These are phyloP conservation scores for Camellia granthamiana DNA, from an alignment of 148 eudicot genomes.

Conservation along the genomic window DNA sequence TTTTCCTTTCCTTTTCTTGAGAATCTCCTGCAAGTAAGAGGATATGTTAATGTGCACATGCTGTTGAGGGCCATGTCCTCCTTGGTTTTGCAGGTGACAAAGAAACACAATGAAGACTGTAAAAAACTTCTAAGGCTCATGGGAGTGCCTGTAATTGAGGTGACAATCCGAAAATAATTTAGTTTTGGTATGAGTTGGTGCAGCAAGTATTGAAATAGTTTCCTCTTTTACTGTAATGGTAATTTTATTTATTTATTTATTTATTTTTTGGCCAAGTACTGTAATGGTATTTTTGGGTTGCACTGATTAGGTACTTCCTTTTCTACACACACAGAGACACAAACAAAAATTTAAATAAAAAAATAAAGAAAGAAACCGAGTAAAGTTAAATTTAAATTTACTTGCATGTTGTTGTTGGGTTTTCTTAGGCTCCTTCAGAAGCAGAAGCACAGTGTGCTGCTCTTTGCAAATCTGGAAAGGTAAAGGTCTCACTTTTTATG, in stretches of 20 bases:
- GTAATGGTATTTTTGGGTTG: not conserved
- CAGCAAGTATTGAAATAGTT: not conserved
- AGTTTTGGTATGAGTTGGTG: not conserved
- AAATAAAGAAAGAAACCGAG: too few species aligned
- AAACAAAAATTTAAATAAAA: too few species aligned
- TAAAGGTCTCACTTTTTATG: conserved; percentile 20
- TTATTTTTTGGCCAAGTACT: not conserved
- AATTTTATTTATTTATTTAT: not conserved
- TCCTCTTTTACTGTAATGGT: not conserved
- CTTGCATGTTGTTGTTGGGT: not conserved
- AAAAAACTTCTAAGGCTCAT: conserved; percentile 80
- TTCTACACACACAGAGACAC: not conserved
- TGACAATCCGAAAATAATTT: conserved; percentile 17
- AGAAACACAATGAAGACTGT: conserved; percentile 94
- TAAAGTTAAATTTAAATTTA: not conserved
- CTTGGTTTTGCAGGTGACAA: conserved; percentile 60
- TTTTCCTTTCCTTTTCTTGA: too few species aligned
- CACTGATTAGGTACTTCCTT: not conserved
- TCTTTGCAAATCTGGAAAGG: conserved; percentile 93
- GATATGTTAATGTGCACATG: too few species aligned
- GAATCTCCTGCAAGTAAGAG: too few species aligned
- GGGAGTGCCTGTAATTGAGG: conserved; percentile 99
- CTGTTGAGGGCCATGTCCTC: too few species aligned
- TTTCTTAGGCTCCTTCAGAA: conserved; percentile 88
- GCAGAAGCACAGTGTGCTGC: conserved; percentile 98